Evolutionary conservation across 1,284 basidiomycete species (phyloP).

Genomic region (Stereum hirsutum): DNA sequence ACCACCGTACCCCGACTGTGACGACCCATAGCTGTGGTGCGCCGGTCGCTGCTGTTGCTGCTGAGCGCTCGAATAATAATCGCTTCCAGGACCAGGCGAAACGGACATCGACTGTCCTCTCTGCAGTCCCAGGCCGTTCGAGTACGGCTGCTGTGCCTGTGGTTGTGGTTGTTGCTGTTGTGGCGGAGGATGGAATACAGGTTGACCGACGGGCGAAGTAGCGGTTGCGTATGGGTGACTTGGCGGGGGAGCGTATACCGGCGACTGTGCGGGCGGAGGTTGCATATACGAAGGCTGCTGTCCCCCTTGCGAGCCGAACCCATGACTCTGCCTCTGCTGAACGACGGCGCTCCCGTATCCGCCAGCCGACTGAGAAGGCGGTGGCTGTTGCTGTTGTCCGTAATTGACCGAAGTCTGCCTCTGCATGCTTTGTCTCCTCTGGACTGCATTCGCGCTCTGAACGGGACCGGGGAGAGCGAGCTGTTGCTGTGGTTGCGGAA

Average conservation of each 20-base stretch:
- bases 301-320: constrained; percentile 6
- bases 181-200: constrained; percentile 13
- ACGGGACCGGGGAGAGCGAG: constrained; percentile 9
- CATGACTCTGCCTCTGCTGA: constrained; percentile 3
- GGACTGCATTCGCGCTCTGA: not conserved
- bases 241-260: constrained; percentile 8
- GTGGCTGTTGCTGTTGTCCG: constrained; percentile 3
- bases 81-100: too few relatives aligned
- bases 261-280: constrained; percentile 7
- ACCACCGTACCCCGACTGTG: constrained; percentile 11
- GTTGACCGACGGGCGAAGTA: constrained; percentile 20
- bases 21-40: constrained; percentile 11
- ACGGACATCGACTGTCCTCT: constrained; percentile 12
- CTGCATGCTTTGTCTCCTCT: too few relatives aligned
- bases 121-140: constrained; percentile 6
- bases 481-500: constrained; percentile 16
- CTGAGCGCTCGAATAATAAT: constrained; percentile 16
- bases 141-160: constrained; percentile 4
- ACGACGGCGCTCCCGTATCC: constrained; percentile 8
- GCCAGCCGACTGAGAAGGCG: not conserved
- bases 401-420: too few relatives aligned
- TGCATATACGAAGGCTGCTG: constrained; percentile 8
- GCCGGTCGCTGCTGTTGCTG: too few relatives aligned
- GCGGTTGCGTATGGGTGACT: constrained; percentile 14
- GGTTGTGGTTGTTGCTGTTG: constrained; percentile 17